These are phyloP conservation scores for Epichloe elymi DNA, from an alignment of 2,329 filamentous ascomycete species.

Conservation along the genomic window DNA sequence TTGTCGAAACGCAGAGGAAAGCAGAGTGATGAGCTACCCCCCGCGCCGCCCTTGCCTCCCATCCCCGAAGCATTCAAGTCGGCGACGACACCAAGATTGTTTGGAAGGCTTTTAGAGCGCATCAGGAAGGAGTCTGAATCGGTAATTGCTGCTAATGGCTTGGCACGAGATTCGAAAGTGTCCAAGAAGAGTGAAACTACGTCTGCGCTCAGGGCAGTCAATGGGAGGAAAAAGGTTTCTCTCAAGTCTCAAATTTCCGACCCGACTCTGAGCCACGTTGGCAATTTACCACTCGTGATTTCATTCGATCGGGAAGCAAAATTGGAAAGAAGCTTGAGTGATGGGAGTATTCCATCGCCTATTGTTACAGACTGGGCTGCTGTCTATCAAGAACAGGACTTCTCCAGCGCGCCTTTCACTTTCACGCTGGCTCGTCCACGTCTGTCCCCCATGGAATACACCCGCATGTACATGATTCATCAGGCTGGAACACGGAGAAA, in stretches of 20 bases:
- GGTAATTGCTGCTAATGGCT: background rate
- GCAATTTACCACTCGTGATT: background rate
- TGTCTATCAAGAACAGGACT: background rate
- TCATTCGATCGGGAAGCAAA: slow-evolving; percentile 1
- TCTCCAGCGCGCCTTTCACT: background rate
- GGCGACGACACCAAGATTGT: slow-evolving; percentile 12
- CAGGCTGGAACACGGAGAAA: slow-evolving; percentile 17
- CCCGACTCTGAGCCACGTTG: slow-evolving; percentile 8
- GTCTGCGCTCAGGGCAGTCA: background rate
- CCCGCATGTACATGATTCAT: slow-evolving; percentile 22
- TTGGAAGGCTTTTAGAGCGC: slow-evolving; percentile 16
- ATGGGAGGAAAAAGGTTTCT: slow-evolving; percentile 6
- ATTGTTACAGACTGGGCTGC: background rate
- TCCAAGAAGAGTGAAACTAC: background rate
- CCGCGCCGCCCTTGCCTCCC: slow-evolving; percentile 17
- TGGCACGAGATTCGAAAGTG: background rate
- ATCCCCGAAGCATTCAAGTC: slow-evolving; percentile 18
- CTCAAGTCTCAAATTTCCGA: slow-evolving; percentile 15
- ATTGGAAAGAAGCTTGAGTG: background rate
- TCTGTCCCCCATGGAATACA: slow-evolving; percentile 28
- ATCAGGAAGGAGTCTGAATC: slow-evolving; percentile 13
- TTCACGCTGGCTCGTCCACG: slow-evolving; percentile 12
- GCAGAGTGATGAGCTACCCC: slow-evolving; percentile 10
- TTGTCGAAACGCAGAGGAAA: slow-evolving; percentile 3
- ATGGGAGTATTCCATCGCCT: background rate